Conservation (phyloP, 1,284 basidiomycete genomes). For the Waitea zeae region DNA sequence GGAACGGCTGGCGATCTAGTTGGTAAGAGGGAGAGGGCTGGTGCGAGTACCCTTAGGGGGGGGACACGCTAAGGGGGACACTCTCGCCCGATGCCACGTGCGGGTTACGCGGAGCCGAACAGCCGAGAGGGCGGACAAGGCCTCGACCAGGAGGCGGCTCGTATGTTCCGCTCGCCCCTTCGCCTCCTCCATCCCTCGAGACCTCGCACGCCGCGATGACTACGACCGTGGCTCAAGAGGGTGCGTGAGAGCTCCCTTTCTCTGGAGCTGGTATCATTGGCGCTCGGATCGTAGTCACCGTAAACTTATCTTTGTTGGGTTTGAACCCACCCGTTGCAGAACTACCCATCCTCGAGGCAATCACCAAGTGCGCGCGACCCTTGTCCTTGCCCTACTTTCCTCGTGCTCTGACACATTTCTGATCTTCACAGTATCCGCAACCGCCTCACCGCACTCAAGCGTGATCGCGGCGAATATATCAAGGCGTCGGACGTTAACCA, state of each 20-base stretch:
- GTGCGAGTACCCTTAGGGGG: background rate
- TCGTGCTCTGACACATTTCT: too few species aligned
- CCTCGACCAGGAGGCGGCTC: background rate
- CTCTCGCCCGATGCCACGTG: background rate
- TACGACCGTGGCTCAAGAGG: constrained; percentile 58
- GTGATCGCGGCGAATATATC: constrained; percentile 78
- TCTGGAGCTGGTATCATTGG: constrained; percentile 9
- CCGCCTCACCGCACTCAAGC: constrained; percentile 75
- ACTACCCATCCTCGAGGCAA: constrained; percentile 85
- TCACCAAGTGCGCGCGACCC: constrained; percentile 77
- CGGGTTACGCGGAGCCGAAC: background rate
- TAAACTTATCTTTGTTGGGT: too few species aligned
- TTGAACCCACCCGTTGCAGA: too few species aligned
- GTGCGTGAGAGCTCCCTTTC: constrained; percentile 24
- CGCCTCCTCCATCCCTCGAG: background rate
- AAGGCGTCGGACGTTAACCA: constrained; percentile 87
- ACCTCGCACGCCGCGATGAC: constrained; percentile 22
- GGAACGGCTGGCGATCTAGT: too few species aligned
- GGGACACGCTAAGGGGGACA: background rate
- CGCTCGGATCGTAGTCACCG: constrained; percentile 10
- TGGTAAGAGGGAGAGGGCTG: background rate
- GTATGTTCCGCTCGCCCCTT: background rate
- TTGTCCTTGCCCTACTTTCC: too few species aligned
- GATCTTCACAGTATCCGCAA: constrained; percentile 65
- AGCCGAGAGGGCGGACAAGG: too few species aligned